Evolutionary conservation across 345 rosid species (phyloP), one percentile per base, ranked within the genome.

Genomic region (Arabidopsis suecica): DNA sequence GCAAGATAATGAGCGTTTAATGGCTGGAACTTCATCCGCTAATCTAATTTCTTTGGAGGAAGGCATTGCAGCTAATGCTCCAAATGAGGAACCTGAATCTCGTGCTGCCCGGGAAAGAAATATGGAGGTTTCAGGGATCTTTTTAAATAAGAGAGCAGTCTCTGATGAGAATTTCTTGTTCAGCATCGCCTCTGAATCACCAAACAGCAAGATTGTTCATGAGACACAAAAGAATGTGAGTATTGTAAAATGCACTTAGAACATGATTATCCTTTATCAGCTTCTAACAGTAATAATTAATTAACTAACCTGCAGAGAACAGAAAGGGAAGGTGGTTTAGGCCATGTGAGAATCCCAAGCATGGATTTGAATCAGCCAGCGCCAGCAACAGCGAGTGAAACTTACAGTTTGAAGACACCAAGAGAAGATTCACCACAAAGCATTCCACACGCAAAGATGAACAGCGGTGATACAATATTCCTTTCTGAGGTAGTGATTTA

Each of bases 221-320:
- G 82, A 82, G 71, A 62, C 38, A 37, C 83, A 72, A 67, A 80
- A 64, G 37, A 76, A 64, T 55, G 83, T 57, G 48, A 63, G 72
- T 66, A 20, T 61, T 18, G 33, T 11, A 40, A 47, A 37, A 37
- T 37, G 9, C 41, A 37, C 10, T 37, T 37, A 1, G 2, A 37
- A 42, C 74, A 74, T 57, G 57, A 50, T 45, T 60, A 22, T 59
- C 61, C 57, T 25, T 71, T 59, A 49, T 71, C 66, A 76, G 32
- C 44, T 49, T 73, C 73, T 67, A 70, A 37, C 32, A 18, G 25
- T 64, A 36, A 12, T 55, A 14, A 28, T 28, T 3, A 28, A 0
- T 28, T 0, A 28, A 54, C 71, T 76, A 49, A 77, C 41, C 12
- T 54, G 57, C 45, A 64, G 76, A 63, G 44, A 61, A 32, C 49